Conservation (phyloP, 768 basidiomycete genomes). For the Tubosaeta sp. region DNA sequence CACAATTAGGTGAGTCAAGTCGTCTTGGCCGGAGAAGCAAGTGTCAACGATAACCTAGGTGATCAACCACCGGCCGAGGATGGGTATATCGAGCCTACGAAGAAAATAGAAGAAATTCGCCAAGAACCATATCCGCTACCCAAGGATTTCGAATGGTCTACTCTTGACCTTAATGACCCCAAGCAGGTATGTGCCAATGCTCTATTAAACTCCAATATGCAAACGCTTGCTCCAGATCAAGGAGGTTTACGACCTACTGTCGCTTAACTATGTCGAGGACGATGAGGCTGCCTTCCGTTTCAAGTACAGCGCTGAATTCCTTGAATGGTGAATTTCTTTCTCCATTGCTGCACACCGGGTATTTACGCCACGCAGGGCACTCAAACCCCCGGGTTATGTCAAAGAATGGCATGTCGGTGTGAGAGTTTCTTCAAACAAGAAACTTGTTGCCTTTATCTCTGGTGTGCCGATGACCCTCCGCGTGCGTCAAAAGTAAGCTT, state of each 20-base stretch:
- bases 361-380: conserved; percentile 56
- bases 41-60: conserved; percentile 35
- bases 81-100: conserved; percentile 85
- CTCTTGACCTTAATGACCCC: conserved; percentile 72
- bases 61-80: conserved; percentile 66
- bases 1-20: conserved; percentile 60
- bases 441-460: conserved; percentile 94
- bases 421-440: conserved; percentile 83
- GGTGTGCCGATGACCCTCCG: conserved; percentile 84
- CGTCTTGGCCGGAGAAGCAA: neutral
- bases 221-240: conserved; percentile 51
- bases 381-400: conserved; percentile 89
- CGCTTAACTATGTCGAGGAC: conserved; percentile 95
- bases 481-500: conserved; percentile 75
- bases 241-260: conserved; percentile 89
- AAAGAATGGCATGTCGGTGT: conserved; percentile 97
- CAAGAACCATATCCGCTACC: conserved; percentile 87
- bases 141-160: conserved; percentile 89
- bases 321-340: conserved; percentile 65
- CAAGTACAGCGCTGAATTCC: conserved; percentile 91
- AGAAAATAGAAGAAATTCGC: conserved; percentile 71
- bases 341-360: neutral
- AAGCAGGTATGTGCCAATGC: conserved; percentile 50
- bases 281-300: conserved; percentile 95
- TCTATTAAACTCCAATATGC: neutral